Evolutionary conservation across 2,329 filamentous ascomycete species (phyloP), one percentile per base, ranked within the genome.

Genomic region (Exophiala xenobiotica): DNA sequence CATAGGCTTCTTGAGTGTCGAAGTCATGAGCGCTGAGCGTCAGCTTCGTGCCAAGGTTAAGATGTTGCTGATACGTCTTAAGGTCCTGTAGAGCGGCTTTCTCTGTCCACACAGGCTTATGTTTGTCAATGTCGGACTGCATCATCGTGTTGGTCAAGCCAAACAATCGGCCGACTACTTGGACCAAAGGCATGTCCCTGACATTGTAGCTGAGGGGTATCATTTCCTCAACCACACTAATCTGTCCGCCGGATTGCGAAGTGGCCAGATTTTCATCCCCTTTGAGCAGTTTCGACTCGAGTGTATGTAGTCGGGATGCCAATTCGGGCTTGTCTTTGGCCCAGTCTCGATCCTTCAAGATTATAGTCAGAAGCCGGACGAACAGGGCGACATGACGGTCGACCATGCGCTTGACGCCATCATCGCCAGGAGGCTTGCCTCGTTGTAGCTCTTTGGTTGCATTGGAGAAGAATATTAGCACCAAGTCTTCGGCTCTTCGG

Each of bases 321-420:
- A 99, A 79, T 67, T 99, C 92, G 4, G 90, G 87, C 57, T 87
- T 83, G 65, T 95, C 89, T 65, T 86, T 86, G 56, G 88, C 85
- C 78, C 90, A 91, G 60, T 92, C 90, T 60, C 93, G 83, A 60
- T 90, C 87, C 63, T 86, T 87, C 59, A 97, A 74, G 16, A 90
- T 88, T 58, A 83, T 82, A 62, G 83, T 85, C 63, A 96, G 82
- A 43, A 99, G 78, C 42, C 93, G 85, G 58, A 99, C 86, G 67
- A 99, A 99, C 54, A 99, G 80, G 43, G 93, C 93, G 50, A 97
- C 85, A 69, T 99, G 93, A 48, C 92, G 83, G 69, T 99, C 93
- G 14, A 95, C 90, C 71, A 97, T 83, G 52, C 87, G 76, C 72
- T 93, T 96, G 88, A 90, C 96, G 46, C 82, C 81, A 67, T 95